Base-by-base conservation (phyloP, 2,329 filamentous ascomycete species). In the Exophiala lecanii-corni region DNA sequence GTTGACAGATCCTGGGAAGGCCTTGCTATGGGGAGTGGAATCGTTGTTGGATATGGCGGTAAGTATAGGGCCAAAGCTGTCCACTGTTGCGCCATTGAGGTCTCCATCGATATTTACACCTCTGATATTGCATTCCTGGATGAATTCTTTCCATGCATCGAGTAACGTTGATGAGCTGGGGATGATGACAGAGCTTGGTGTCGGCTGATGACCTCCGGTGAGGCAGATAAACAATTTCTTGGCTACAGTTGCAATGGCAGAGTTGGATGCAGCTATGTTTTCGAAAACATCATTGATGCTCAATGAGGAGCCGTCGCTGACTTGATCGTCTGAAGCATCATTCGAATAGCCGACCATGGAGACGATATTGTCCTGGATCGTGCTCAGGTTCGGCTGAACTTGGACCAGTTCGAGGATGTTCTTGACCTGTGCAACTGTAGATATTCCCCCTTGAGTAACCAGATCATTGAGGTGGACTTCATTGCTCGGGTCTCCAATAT, bases 361-460 rank as follows among this genome's bases (percentile, higher is more conserved):
- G 5, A 23, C 33, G 10, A 51, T 33, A n/a, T 19, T 20, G 10
- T 10, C 3, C 15, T 51, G 39, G 18, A 44, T 35, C 3, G 51
- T 45, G 4, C 16, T 18, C 2, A 33, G 40, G 16, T 30, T 13
- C 18, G 49, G 17, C 6, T 43, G 30, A 9, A 53, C 47, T 26
- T 53, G 50, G 30, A 69, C 61, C n/a, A 73, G 49, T 50, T 73
- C 70, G 7, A 73, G 55, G 5, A 66, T 70, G 18, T 66, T 70
- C 9, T 60, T 63, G 47, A 68, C 71, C 44, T 69, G 66, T 7
- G 70, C 62, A 42, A 72, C 65, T 1, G 65, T 53, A 1, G 65
- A 66, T 15, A 73, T 31, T 2, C 39, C 45, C 3, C 37, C 21
- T 17, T 20, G n/a, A n/a, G n/a, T n/a, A n/a, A n/a, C n/a, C n/a